Base-by-base conservation (phyloP, 164 flowering plant genomes). In the Kingdonia uniflora region DNA sequence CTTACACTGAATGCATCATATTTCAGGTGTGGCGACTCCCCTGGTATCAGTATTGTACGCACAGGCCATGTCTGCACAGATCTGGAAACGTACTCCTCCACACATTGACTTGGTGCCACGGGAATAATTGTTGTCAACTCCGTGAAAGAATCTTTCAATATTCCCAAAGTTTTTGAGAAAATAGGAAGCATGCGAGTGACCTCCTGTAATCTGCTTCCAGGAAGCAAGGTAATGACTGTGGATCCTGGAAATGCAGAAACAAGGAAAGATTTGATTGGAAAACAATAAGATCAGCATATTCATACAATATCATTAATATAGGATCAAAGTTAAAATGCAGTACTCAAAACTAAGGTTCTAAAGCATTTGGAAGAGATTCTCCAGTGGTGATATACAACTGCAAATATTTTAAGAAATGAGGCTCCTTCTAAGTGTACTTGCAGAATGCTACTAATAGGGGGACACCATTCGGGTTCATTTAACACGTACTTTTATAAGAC, bases 181-280 rank as follows among this genome's bases (percentile, higher is more conserved):
- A 84, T 76, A 14, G 97, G 72, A 59, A 88, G 77, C 99, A 92
- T 84, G 42, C 85, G 85, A 4, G 66, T 65, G 45, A 88, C 91
- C 69, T 92, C 97, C 67, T 86, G 97, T 39, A 86, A 68, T 76
- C 99, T 81, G 75, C 99, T 92, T 65, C 99, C 99, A 52, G 99
- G 97, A 66, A 88, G 91, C 73, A 92, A 51, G 51, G 80, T 62
- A 45, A 88, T 65, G 59, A 82, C 63, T 6, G 80, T 80, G 35
- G 95, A 73, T 51, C 84, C 99, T 92, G 66, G 54, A 49, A 33
- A 59, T 29, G 8, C 64, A 35, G 17, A 19, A 38, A 54, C 5
- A 22, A 49, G 4, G 21, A 11, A 60, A 35, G 3, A 23, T 53
- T 42, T 19, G 23, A 42, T 12, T 52, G 24, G 50, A 51, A 19